These are phyloP conservation scores for Solanum lycopersicoides DNA, from an alignment of 257 asterid species.

Conservation along the genomic window DNA sequence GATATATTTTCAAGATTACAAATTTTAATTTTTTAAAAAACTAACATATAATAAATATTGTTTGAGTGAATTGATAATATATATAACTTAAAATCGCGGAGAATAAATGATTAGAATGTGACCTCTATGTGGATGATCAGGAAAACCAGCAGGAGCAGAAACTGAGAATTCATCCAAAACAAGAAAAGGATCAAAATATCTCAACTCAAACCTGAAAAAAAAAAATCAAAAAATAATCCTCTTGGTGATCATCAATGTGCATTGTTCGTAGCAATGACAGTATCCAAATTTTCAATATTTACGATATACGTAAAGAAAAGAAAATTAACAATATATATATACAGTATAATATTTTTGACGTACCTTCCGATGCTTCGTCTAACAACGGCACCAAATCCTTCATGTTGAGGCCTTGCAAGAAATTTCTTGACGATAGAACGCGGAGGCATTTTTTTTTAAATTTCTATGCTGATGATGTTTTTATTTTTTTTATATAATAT, in stretches of 20 bases:
- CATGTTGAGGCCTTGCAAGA: conserved; percentile 72
- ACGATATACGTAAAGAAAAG: not conserved
- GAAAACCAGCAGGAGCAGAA: conserved; percentile 95
- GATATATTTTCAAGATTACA: not conserved
- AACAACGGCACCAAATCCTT: conserved; percentile 86
- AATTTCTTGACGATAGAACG: conserved; percentile 62
- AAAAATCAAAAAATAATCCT: not conserved
- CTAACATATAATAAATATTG: not conserved
- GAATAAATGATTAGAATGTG: not conserved
- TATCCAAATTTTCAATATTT: not conserved
- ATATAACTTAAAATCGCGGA: not conserved
- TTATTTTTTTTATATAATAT: not conserved
- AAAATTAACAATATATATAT: not conserved
- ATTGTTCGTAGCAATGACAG: not conserved
- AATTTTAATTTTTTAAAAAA: not conserved
- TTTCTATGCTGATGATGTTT: not conserved
- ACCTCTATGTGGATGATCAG: conserved; percentile 99
- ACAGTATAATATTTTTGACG: not conserved
- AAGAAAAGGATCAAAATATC: conserved; percentile 79
- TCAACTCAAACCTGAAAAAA: conserved; percentile 64
- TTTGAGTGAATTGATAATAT: not conserved
- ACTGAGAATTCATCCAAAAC: conserved; percentile 85
- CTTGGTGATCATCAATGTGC: not conserved
- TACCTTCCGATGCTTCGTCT: conserved; percentile 95
- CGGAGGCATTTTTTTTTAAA: conserved; percentile 2